Base-by-base conservation (phyloP, 2,329 filamentous ascomycete genomes). In the Celoporthe dispersa region DNA sequence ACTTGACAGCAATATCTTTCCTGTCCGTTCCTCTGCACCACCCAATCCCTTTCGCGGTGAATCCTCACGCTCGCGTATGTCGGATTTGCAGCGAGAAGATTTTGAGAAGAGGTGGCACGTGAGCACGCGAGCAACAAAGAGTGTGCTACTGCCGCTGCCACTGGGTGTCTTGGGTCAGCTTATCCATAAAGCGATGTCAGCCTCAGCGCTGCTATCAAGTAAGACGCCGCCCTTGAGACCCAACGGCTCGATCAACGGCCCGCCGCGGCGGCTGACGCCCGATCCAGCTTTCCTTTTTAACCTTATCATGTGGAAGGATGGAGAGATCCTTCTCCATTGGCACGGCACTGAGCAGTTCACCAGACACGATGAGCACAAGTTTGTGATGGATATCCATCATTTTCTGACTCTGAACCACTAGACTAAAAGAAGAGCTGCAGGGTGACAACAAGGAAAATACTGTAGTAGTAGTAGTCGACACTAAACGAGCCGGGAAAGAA, bases 351-450 rank as follows among this genome's bases (percentile, higher is more conserved):
- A 37, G 6, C 31, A 31, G 3, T 61, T 39, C 59, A 37, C n/a
- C 33, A 61, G 33, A 2, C 16, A 37, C 16, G 33, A 37, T 22
- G 48, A 11, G 35, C 12, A 37, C 62, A 44, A 22, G 22, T 25
- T 5, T 66, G 44, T 71, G 71, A 72, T 71, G 71, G 71, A 64
- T 55, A 53, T 3, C 69, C 71, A 72, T 71, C 71, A 59, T 72
- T 72, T 72, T 72, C 55, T 72, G 61, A 67, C 33, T 67, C 61
- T 67, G 67, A 66, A 72, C 55, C 67, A 72, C 69, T 71, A 72
- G 53, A 68, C 71, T 71, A 65, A 44, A 66, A 67, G 67, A 72
- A 71, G 69, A 71, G 69, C 69, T 68, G 67, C 67, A 72, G 67
- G 53, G 60, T 55, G 65, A 72, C 69, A 68, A 71, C 60, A 72